Conservation (phyloP, 2,329 filamentous ascomycete species). For the Paramyrothecium sp. region DNA sequence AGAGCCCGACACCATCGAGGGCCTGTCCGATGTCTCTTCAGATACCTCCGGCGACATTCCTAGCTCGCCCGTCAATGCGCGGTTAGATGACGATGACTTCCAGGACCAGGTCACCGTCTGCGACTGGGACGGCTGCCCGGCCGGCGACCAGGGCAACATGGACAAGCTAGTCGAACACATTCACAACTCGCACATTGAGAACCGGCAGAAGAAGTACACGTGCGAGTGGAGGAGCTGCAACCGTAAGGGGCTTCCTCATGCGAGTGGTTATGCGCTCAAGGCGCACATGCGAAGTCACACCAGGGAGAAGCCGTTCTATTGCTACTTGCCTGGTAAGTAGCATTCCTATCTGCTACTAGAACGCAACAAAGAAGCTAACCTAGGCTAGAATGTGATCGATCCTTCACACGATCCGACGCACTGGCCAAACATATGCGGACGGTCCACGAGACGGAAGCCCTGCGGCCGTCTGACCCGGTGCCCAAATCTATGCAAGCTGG, state of each 20-base stretch:
- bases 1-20: slow-evolving; percentile 53
- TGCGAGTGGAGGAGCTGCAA: slow-evolving; percentile 94
- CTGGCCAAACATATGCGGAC: slow-evolving; percentile 98
- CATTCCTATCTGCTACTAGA: not conserved
- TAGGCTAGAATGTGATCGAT: slow-evolving; percentile 83
- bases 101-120: slow-evolving; percentile 77
- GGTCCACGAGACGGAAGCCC: slow-evolving; percentile 92
- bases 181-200: slow-evolving; percentile 92
- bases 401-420: slow-evolving; percentile 93
- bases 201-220: slow-evolving; percentile 93
- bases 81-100: slow-evolving; percentile 71
- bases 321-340: slow-evolving; percentile 78
- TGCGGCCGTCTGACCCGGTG: slow-evolving; percentile 75
- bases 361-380: slow-evolving; percentile 14
- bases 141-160: slow-evolving; percentile 75
- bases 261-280: slow-evolving; percentile 91
- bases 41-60: slow-evolving; percentile 87
- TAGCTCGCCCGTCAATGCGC: slow-evolving; percentile 64
- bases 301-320: slow-evolving; percentile 97
- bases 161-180: slow-evolving; percentile 79
- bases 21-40: slow-evolving; percentile 74
- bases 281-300: slow-evolving; percentile 98
- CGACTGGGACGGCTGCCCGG: slow-evolving; percentile 73
- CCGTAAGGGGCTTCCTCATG: slow-evolving; percentile 86
- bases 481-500: slow-evolving; percentile 64